Evolutionary conservation across 2,329 filamentous ascomycete species (phyloP), one percentile per base, ranked within the genome.

Genomic region (Eutypella sp.): DNA sequence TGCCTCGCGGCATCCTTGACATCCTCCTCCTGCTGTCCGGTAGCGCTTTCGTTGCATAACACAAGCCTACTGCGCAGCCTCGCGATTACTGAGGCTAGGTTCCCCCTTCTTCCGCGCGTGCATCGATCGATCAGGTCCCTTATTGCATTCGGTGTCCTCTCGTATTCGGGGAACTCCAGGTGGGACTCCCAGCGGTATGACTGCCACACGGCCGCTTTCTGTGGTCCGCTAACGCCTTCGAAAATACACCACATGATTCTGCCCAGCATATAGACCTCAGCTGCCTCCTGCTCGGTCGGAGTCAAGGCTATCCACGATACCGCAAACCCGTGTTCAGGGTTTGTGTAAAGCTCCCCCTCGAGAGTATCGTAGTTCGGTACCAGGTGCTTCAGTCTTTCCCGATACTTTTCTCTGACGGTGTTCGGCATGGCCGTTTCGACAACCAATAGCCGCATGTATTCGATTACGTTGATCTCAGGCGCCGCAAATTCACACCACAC

Each of bases 221-320:
- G 76, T 2, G 79, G 78, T 2, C 77, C 78, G 47, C 75, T 76
- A 55, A 75, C 73, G 18, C 76, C 78, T 57, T 83, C 79, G 46
- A 82, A 82, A 15, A 82, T 72, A 56, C 79, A 82, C 78, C 79
- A 83, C 40, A 83, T 65, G 22, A 81, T 68, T 33, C 79, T 71
- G 5, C 78, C 79, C 15, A 83, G 72, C 78, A 82, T 81, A 61
- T 81, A 83, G 1, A 81, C 78, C 58, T 79, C 75, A 18, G 78
- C 78, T 0, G 73, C 68, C 54, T 82, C 79, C 51, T 78, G 74
- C 52, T 82, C 79, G 3, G 48, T 49, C 1, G 61, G 58, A 13
- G 66, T 71, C n/a, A 82, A 67, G 43, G 71, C 74, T 4, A 73
- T 66, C 79, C 79, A 83, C 4, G 78, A 64, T 7, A 78, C 64